phyloP scores from a whole-genome alignment of 2,329 filamentous ascomycete genomes.

The Byssochlamys sp. region DNA sequence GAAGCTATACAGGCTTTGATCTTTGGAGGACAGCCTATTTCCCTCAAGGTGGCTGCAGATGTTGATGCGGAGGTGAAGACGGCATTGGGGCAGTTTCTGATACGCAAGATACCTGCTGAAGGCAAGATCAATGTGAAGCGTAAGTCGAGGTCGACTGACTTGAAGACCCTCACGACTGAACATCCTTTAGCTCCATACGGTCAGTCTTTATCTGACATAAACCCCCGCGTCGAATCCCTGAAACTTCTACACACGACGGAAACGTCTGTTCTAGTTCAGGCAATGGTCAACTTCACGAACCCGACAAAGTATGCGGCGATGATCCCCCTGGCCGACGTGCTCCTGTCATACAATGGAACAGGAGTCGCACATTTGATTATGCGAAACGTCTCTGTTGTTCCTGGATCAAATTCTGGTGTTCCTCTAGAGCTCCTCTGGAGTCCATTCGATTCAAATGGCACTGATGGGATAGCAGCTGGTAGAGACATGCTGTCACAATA shows the following conservation, averaged over 20 bases:
- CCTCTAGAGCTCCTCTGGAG: conserved; percentile 64
- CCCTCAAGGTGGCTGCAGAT: conserved; percentile 63
- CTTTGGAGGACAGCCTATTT: conserved; percentile 61
- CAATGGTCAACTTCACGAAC: conserved; percentile 74
- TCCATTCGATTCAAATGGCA: conserved; percentile 54
- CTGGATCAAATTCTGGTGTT: conserved; percentile 64
- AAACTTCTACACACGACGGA: conserved; percentile 62
- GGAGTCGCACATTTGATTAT: conserved; percentile 66
- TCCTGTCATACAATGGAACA: conserved; percentile 63
- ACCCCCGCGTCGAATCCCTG: conserved; percentile 61
- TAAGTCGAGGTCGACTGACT: conserved; percentile 49
- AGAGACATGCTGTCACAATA: conserved; percentile 72
- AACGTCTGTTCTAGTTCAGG: conserved; percentile 60
- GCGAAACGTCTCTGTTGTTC: conserved; percentile 51
- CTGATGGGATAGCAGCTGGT: conserved; percentile 53
- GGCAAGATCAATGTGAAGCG: conserved; percentile 85
- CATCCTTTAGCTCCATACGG: conserved; percentile 48
- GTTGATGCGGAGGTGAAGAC: conserved; percentile 79
- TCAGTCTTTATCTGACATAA: conserved; percentile 42
- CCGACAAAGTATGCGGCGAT: conserved; percentile 75
- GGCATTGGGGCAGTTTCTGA: conserved; percentile 65
- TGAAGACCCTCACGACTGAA: conserved; percentile 13
- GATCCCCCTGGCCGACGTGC: conserved; percentile 70
- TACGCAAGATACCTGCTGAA: conserved; percentile 74
- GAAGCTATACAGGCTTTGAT: conserved; percentile 72